Conservation (phyloP, 2,329 filamentous ascomycete genomes). For the Acephala macrosclerotiorum region DNA sequence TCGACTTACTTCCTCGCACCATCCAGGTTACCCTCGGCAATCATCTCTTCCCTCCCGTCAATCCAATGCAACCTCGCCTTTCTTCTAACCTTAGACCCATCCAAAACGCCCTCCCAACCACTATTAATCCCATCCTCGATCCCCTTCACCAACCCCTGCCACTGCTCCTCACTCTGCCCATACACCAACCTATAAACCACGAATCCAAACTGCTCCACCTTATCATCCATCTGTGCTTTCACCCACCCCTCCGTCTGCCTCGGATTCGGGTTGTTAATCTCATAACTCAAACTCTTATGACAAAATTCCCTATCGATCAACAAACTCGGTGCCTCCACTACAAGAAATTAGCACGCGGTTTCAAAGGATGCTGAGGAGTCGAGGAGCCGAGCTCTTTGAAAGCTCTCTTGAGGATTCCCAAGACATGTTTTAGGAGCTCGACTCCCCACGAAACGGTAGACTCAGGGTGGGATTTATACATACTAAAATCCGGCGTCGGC, state of each 20-base stretch:
- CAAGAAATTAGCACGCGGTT: too few relatives aligned
- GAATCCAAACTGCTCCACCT: slow-evolving; percentile 31
- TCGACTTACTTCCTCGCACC: slow-evolving; percentile 30
- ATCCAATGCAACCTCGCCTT: slow-evolving; percentile 36
- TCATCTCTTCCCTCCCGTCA: slow-evolving; percentile 29
- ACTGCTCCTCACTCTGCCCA: slow-evolving; percentile 28
- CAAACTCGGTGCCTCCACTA: slow-evolving; percentile 27
- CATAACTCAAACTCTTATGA: slow-evolving; percentile 25
- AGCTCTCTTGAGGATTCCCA: too few relatives aligned
- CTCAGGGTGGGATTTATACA: too few relatives aligned
- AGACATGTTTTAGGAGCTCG: too few relatives aligned
- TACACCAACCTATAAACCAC: slow-evolving; percentile 34
- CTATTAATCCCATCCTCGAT: slow-evolving; percentile 27
- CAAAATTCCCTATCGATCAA: slow-evolving; percentile 32
- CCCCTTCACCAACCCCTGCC: slow-evolving; percentile 19
- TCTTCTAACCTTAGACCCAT: slow-evolving; percentile 20
- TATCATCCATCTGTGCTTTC: slow-evolving; percentile 16
- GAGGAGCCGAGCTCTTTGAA: too few relatives aligned
- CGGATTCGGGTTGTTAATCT: slow-evolving; percentile 27
- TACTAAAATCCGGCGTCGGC: slow-evolving; percentile 23
- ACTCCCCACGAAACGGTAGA: too few relatives aligned
- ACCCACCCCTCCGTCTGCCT: slow-evolving; percentile 31
- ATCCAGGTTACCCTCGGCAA: slow-evolving; percentile 33
- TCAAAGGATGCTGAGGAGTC: too few relatives aligned
- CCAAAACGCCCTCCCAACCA: slow-evolving; percentile 30